Base-by-base conservation (phyloP, 495 filamentous ascomycete genomes). In the Physcia stellaris region DNA sequence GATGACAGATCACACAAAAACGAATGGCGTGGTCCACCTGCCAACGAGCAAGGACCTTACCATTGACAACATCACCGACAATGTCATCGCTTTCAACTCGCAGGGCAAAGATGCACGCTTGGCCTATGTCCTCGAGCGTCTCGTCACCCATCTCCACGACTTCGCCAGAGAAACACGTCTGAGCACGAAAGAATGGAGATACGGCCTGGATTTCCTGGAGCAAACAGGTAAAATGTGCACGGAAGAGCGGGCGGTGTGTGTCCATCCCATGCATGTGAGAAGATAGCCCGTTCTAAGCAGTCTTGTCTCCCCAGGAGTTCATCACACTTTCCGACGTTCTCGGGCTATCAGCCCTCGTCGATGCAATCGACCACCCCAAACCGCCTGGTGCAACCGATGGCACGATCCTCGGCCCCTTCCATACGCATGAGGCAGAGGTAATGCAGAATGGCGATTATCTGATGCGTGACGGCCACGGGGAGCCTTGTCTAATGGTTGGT, bases 241-340 rank as follows among this genome's bases (percentile, higher is more conserved):
- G 28, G 70, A 79, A 48, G 80, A 83, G 28, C 70, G 83, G 41
- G 76, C 80, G 56, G 71, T 74, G 58, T 23, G 63, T 26, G 13
- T 36, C 13, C 11, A 36, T 17, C 33, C 18, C 18, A 36, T 33
- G 31, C 13, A 33, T 15, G 31, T 33, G 31, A 19, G 23, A 18
- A 16, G 31, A 21, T 15, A 2, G 4, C 10, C 16, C 13, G 13
- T 21, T 29, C 17, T 42, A 36, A 33, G 16, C 19, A 34, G 35
- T 11, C 38, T 20, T 12, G 16, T 24, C 18, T 10, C 12, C 4
- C 13, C 35, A 88, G 73, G 87, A 95, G 69, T 94, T 84, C 67
- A 94, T 94, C 59, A 80, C 94, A 37, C 83, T 94, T 48, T 90
- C 82, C 37, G 87, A 95, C 63, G 68, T 87, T 40, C 72, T 94